Base-by-base conservation (phyloP, 73 alveolate species). In the Paramecium bursaria region DNA sequence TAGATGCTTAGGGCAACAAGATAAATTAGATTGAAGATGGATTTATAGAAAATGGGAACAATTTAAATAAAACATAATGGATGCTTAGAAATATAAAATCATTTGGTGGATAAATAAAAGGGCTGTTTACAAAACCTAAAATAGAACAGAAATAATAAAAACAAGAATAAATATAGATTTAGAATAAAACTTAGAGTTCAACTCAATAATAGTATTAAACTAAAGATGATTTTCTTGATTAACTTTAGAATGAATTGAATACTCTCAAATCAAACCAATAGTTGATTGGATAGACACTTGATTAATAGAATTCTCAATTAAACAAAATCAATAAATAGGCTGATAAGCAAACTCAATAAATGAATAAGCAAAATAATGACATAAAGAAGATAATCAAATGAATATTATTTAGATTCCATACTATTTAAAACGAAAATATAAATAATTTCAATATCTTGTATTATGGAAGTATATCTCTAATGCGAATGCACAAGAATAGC, bases 281-380 rank as follows among this genome's bases (percentile, higher is more conserved):
- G 2, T 19, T 51, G n/a, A 51, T 44, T 13, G 13, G 27, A 11
- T 9, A 51, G 27, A 3, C 46, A 7, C 0, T 51, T 26, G 27
- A 21, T 11, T 26, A 15, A 25, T 21, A 51, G 6, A 51, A 15
- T 51, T 0, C 74, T 0, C 27, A 51, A 51, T 51, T 51, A 19
- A 44, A 51, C 27, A 51, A 7, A 51, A 51, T 51, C 11, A 51
- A 51, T 22, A 25, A 51, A 51, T 26, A 51, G 74, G 74, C 74
- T 3, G 74, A 51, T 9, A 51, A 51, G 0, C n/a, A 51, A 21
- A 21, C 74, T 21, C 13, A 11, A 3, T 3, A 51, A 19, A 39
- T 39, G 49, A 39, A 7, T 39, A 39, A 39, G 49, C 5, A 7
- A 5, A 39, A 39, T 39, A 39, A 5, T 39, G 5, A 39, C 5